Evolutionary conservation across 2,329 filamentous ascomycete genomes (phyloP), one percentile per base, ranked within the genome.

Genomic region (Tolypocladium ophioglossoides): DNA sequence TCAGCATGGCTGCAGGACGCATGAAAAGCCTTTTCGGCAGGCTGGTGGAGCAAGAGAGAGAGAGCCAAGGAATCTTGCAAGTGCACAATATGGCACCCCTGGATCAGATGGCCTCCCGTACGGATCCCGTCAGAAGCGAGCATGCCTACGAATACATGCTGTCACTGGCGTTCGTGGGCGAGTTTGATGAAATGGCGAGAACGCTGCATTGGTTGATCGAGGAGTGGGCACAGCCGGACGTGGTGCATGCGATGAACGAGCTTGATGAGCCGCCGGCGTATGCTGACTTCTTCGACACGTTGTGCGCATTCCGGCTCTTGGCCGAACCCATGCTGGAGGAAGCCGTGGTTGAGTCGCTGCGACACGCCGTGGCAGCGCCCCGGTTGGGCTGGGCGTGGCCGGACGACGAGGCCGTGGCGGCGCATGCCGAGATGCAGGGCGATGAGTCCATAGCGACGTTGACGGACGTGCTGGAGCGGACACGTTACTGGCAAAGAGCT

Each of bases 101-200:
- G n/a, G 70, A 71, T 11, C 59, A 61, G 11, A 66, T 72, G 64
- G 59, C 62, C 41, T 61, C 61, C 32, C 63, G 70, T 9, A 59
- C 56, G 52, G 70, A 72, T 54, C 63, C 65, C 2, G 64, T 70
- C 40, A 59, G 62, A 54, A 67, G 65, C 7, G 60, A 63, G 82
- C 59, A 69, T 16, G 68, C 62, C 1, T 80, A 86, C 60, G 71
- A 73, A 2, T 86, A 87, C 63, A 76, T 90, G 64, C 76, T 83
- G 49, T 76, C 80, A 1, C 70, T 90, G 24, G 85, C 80, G 1
- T 76, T 78, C 52, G 66, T 83, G n/a, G 78, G 77, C 38, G 82
- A 89, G 58, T 73, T 74, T 50, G 69, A 77, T 2, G 81, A 78
- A 51, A 80, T 89, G 64, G 73, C 78, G 6, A 70, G 70, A 4